phyloP scores from a whole-genome alignment of 352 stramenopile species.

The Pythium sp. region DNA sequence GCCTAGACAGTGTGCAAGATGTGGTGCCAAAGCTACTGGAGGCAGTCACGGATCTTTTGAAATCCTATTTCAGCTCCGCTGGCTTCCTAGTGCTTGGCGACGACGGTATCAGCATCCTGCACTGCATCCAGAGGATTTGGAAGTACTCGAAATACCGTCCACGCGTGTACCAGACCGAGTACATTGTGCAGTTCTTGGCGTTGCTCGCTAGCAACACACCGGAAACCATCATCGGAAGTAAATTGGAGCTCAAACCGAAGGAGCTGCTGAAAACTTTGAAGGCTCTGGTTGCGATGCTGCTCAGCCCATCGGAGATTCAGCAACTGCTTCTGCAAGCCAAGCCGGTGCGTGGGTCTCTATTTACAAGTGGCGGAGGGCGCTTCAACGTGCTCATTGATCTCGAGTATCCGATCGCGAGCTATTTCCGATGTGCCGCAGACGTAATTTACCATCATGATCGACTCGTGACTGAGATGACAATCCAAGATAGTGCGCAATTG shows the following conservation, averaged over 20 bases:
- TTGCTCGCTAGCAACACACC: slow-evolving; percentile 49
- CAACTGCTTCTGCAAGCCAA: slow-evolving; percentile 40
- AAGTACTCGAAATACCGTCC: slow-evolving; percentile 35
- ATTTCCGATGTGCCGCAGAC: slow-evolving; percentile 52
- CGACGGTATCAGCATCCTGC: slow-evolving; percentile 38
- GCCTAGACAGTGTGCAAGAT: slow-evolving; percentile 21
- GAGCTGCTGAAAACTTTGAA: slow-evolving; percentile 43
- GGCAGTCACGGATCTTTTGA: slow-evolving; percentile 46
- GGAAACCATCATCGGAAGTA: slow-evolving; percentile 17
- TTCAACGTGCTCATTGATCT: slow-evolving; percentile 26
- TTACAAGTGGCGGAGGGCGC: slow-evolving; percentile 4
- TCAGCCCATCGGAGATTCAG: slow-evolving; percentile 44
- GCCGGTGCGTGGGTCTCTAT: slow-evolving; percentile 14
- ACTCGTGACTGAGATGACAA: slow-evolving; percentile 28
- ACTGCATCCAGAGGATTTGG: slow-evolving; percentile 67
- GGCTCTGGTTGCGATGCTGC: slow-evolving; percentile 34
- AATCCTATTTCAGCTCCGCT: slow-evolving; percentile 39
- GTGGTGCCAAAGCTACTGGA: slow-evolving; percentile 49
- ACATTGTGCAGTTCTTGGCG: slow-evolving; percentile 57
- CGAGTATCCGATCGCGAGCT: slow-evolving; percentile 38
- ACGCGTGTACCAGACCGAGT: slow-evolving; percentile 41
- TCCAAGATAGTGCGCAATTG: background rate
- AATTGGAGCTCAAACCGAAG: slow-evolving; percentile 30
- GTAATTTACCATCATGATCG: slow-evolving; percentile 56
- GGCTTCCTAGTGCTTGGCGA: slow-evolving; percentile 38